phyloP scores from a whole-genome alignment of 2,329 filamentous ascomycete genomes.

The Aureobasidium lini region DNA sequence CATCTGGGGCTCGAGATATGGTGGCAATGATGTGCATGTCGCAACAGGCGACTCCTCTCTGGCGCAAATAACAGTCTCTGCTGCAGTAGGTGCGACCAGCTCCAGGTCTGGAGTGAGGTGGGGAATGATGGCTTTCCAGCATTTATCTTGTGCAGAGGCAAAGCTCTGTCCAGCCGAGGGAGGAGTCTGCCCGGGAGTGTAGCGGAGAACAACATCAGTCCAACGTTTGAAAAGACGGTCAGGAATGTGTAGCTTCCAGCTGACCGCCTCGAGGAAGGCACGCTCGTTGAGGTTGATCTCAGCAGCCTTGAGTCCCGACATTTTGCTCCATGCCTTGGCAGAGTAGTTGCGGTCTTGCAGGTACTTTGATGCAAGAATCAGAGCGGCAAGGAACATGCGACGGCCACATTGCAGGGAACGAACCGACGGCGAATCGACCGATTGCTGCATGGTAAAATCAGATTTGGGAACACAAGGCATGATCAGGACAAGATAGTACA shows the following conservation, averaged over 20 bases:
- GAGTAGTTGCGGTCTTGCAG: conserved; percentile 97
- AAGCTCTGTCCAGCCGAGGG: conserved; percentile 21
- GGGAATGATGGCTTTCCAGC: conserved; percentile 46
- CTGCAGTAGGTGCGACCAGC: conserved; percentile 17
- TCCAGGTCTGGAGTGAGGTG: conserved; percentile 52
- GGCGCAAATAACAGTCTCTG: neutral
- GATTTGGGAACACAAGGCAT: conserved; percentile 77
- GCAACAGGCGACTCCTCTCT: conserved; percentile 36
- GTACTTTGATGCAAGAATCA: conserved; percentile 96
- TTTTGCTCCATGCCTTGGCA: conserved; percentile 96
- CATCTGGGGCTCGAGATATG: conserved; percentile 45
- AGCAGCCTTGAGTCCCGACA: conserved; percentile 83
- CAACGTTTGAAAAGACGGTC: conserved; percentile 84
- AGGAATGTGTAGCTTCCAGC: conserved; percentile 91
- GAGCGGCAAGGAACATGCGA: conserved; percentile 90
- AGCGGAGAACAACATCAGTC: conserved; percentile 85
- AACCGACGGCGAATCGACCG: conserved; percentile 60
- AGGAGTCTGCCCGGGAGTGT: conserved; percentile 52
- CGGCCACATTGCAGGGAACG: conserved; percentile 89
- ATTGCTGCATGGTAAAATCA: conserved; percentile 82
- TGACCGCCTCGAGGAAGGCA: conserved; percentile 78
- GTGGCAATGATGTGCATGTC: conserved; percentile 34
- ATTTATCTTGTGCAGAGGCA: conserved; percentile 1
- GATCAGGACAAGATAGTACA: conserved; percentile 93
- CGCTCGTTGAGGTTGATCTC: conserved; percentile 98